These are phyloP conservation scores for Diaporthe citrichinensis DNA, from an alignment of 2,329 filamentous ascomycete genomes.

Conservation along the genomic window DNA sequence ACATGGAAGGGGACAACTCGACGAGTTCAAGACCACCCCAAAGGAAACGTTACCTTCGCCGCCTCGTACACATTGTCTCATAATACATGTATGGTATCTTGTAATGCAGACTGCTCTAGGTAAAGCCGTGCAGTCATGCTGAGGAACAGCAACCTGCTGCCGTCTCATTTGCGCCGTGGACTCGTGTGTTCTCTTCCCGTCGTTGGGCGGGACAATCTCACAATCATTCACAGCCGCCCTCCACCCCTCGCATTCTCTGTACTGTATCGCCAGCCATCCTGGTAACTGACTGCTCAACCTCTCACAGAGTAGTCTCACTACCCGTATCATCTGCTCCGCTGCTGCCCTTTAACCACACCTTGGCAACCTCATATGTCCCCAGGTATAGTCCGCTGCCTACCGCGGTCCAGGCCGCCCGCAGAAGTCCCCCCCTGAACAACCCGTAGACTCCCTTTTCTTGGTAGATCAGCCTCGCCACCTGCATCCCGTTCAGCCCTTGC, in stretches of 20 bases:
- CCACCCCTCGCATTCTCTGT: background rate
- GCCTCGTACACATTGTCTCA: background rate
- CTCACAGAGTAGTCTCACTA: constrained; percentile 44
- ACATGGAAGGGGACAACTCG: background rate
- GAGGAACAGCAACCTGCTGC: background rate
- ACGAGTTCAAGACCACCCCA: background rate
- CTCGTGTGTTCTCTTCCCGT: background rate
- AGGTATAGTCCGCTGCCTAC: constrained; percentile 87
- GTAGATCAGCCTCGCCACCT: constrained; percentile 76
- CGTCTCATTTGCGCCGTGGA: background rate
- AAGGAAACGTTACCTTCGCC: background rate
- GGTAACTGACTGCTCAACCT: background rate
- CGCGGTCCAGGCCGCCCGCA: constrained; percentile 86
- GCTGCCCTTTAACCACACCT: constrained; percentile 69
- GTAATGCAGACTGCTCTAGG: background rate
- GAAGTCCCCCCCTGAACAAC: constrained; percentile 80
- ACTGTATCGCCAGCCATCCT: background rate
- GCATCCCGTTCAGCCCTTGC: constrained; percentile 62
- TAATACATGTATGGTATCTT: background rate
- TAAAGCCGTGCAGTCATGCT: background rate
- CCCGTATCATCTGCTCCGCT: constrained; percentile 60
- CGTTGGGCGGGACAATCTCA: background rate
- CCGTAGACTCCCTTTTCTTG: constrained; percentile 78
- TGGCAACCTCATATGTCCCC: constrained; percentile 86
- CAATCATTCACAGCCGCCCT: background rate